A percentile compares a stretch with the other conserved stretches of the same genome.
phyloP scores from a whole-genome alignment of 1,284 basidiomycete genomes.

The Meira nashicola region DNA sequence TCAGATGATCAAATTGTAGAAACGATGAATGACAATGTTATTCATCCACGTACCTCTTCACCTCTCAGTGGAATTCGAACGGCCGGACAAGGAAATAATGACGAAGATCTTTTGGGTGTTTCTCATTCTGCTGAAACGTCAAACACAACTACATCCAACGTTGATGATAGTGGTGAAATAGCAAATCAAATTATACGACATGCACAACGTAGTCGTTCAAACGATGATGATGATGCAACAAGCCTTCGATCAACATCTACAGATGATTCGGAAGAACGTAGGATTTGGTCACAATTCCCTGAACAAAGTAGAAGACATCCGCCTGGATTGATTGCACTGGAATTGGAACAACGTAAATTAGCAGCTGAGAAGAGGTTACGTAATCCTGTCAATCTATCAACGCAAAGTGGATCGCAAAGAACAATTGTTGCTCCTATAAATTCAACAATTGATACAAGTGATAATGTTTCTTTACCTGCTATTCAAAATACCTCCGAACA shows the following conservation, averaged over 20 bases:
- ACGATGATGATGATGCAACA: neutral
- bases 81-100: too few species aligned
- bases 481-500: too few species aligned
- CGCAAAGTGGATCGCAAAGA: too few species aligned
- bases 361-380: neutral
- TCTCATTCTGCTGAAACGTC: neutral
- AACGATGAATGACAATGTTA: too few species aligned
- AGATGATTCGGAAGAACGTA: conserved; percentile 29
- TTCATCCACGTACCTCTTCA: too few species aligned
- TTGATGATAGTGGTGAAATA: neutral
- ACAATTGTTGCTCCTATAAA: too few species aligned
- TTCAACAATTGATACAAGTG: too few species aligned
- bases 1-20: too few species aligned
- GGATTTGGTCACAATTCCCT: conserved; percentile 36
- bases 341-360: conserved; percentile 22
- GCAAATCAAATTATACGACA: neutral
- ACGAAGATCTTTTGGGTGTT: neutral
- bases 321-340: conserved; percentile 34
- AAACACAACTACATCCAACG: neutral
- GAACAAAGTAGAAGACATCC: conserved; percentile 33
- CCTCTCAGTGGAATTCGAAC: too few species aligned
- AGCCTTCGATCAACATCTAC: conserved; percentile 1
- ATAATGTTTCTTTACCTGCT: too few species aligned
- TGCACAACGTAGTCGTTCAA: neutral
- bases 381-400: too few species aligned